Percentiles rank a stretch among this genome's conserved stretches.
phyloP scores from a whole-genome alignment of 352 stramenopile species.

The Saprolegnia parasitica region DNA sequence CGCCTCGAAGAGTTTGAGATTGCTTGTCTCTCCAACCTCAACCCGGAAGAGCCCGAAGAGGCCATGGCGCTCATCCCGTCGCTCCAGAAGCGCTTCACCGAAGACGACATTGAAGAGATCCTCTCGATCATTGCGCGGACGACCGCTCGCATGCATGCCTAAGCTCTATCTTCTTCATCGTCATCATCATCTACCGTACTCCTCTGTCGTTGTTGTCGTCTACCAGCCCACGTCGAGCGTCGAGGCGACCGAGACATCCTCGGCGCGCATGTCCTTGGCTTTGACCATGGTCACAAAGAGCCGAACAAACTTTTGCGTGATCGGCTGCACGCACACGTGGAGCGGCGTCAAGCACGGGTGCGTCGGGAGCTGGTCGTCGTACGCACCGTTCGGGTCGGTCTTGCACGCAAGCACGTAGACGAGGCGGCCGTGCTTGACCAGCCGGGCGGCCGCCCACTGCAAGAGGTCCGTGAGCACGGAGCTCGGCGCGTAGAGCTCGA shows the following conservation, averaged over 20 bases:
- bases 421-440: constrained; percentile 37
- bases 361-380: constrained; percentile 34
- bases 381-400: neutral
- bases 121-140: constrained; percentile 83
- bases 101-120: constrained; percentile 89
- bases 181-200: neutral
- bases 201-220: neutral
- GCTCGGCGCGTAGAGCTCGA: constrained; percentile 66
- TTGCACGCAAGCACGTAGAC: constrained; percentile 39
- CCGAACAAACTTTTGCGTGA: constrained; percentile 31
- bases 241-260: neutral
- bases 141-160: constrained; percentile 81
- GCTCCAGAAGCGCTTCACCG: constrained; percentile 81
- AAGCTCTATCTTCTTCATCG: neutral
- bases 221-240: constrained; percentile 17
- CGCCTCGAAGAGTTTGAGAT: constrained; percentile 88
- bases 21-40: constrained; percentile 85
- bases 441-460: constrained; percentile 44
- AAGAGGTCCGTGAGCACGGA: constrained; percentile 88
- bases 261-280: neutral
- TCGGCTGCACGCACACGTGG: constrained; percentile 32
- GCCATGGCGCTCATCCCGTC: constrained; percentile 84
- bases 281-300: constrained; percentile 39
- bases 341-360: constrained; percentile 33
- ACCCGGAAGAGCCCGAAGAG: constrained; percentile 85